Percentiles rank a stretch among this genome's conserved stretches.
These are phyloP conservation scores for Solanum stenotomum DNA, from an alignment of 257 asterid genomes.

Conservation along the genomic window DNA sequence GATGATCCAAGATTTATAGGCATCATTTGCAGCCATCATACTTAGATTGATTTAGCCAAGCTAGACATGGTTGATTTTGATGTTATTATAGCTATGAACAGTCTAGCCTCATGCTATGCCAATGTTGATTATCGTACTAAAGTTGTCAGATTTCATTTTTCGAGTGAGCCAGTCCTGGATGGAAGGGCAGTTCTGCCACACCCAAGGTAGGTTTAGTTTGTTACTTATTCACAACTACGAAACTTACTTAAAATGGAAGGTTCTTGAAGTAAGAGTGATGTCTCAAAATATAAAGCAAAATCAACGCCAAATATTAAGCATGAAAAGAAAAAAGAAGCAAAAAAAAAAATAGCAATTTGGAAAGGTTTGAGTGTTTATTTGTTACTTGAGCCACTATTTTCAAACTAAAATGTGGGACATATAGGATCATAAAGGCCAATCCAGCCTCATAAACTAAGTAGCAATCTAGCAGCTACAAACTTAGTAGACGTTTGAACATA, in stretches of 20 bases:
- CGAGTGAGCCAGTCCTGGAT: background rate
- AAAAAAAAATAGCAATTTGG: background rate
- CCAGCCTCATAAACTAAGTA: background rate
- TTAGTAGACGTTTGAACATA: background rate
- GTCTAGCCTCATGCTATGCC: background rate
- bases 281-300: background rate
- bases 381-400: background rate
- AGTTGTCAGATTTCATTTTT: background rate
- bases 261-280: background rate
- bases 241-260: background rate
- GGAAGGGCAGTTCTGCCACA: background rate
- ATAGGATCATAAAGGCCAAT: background rate
- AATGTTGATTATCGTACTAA: background rate
- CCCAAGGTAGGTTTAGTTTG: background rate
- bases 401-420: background rate
- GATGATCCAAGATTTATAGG: background rate
- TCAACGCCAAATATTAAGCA: background rate
- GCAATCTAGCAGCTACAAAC: background rate
- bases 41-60: background rate
- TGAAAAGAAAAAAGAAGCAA: background rate
- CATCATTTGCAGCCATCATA: background rate
- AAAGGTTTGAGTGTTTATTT: background rate
- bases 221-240: background rate
- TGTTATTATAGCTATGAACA: background rate
- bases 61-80: background rate